phyloP scores from a whole-genome alignment of 352 stramenopile species.

The Globisporangium viniferum region DNA sequence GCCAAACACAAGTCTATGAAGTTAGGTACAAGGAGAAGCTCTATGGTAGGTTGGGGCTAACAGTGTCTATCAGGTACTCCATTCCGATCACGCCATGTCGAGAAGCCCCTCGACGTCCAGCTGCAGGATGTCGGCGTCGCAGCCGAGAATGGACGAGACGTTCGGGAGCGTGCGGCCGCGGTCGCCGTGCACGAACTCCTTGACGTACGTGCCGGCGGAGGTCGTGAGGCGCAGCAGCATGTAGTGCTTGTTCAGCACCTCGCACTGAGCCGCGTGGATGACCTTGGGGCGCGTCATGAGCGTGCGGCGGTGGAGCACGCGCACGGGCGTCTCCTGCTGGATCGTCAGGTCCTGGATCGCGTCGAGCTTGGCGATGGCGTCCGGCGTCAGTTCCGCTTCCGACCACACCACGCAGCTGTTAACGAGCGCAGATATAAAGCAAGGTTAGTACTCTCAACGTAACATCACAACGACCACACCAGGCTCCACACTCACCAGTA shows the following conservation, averaged over 20 bases:
- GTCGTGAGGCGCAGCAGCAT: conserved; percentile 95
- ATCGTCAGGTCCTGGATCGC: conserved; percentile 85
- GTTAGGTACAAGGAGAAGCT: not conserved
- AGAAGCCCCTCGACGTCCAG: conserved; percentile 94
- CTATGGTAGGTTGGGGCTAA: not conserved
- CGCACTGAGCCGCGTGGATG: conserved; percentile 83
- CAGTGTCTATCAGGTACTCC: not conserved
- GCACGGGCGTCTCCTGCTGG: conserved; percentile 95
- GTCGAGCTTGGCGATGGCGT: conserved; percentile 70
- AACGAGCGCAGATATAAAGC: not conserved
- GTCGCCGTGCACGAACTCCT: conserved; percentile 99
- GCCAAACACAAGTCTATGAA: not conserved
- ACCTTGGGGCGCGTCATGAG: conserved; percentile 91
- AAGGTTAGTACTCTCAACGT: not conserved
- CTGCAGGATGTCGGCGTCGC: conserved; percentile 95
- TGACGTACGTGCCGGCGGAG: conserved; percentile 97
- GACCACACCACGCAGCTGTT: conserved; percentile 79
- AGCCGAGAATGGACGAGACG: conserved; percentile 88
- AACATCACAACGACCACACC: not conserved
- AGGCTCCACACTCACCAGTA: conserved; percentile 55
- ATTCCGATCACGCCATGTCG: conserved; percentile 40
- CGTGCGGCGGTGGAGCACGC: conserved; percentile 96
- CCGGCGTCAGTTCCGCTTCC: conserved; percentile 49
- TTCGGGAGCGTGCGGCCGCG: conserved; percentile 96
- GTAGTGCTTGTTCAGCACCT: conserved; percentile 95